Evolutionary conservation across 2,329 filamentous ascomycete species (phyloP).

Genomic region (Aureobasidium sp.): DNA sequence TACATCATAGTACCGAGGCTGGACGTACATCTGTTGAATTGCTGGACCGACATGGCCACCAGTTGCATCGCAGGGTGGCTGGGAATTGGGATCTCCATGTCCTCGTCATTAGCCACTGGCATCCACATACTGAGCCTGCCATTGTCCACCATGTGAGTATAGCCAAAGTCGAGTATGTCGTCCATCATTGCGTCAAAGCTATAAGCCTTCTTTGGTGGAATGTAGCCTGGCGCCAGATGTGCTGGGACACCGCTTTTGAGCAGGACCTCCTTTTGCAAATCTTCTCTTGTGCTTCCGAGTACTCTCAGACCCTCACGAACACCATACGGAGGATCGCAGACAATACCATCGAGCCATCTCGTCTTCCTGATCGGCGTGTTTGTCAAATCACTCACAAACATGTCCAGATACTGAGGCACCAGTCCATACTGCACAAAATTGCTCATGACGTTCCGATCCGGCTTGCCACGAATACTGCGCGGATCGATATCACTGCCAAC

Average conservation of each 20-base stretch:
- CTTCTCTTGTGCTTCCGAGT: constrained; percentile 63
- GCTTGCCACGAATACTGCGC: constrained; percentile 69
- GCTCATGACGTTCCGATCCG: constrained; percentile 47
- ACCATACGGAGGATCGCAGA: constrained; percentile 94
- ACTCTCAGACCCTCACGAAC: constrained; percentile 88
- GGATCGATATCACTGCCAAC: constrained; percentile 93
- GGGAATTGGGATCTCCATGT: constrained; percentile 46
- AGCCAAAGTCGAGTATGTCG: constrained; percentile 80
- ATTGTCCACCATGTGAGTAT: constrained; percentile 65
- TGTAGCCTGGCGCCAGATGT: constrained; percentile 65
- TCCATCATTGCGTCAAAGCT: constrained; percentile 85
- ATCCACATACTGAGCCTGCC: constrained; percentile 73
- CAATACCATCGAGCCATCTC: constrained; percentile 74
- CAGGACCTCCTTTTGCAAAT: constrained; percentile 44
- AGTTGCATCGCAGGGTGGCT: constrained; percentile 68
- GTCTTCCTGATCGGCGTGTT: constrained; percentile 33
- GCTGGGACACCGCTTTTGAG: constrained; percentile 63
- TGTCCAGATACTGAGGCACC: constrained; percentile 48
- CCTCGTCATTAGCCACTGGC: constrained; percentile 19
- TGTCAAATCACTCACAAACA: constrained; percentile 35
- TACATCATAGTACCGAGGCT: neutral
- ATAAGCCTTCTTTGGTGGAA: constrained; percentile 87
- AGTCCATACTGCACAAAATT: constrained; percentile 82
- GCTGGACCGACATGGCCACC: constrained; percentile 71
- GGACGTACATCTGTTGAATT: constrained; percentile 75